Evolutionary conservation across 768 basidiomycete genomes (phyloP).

Genomic region (Suillus paluster): DNA sequence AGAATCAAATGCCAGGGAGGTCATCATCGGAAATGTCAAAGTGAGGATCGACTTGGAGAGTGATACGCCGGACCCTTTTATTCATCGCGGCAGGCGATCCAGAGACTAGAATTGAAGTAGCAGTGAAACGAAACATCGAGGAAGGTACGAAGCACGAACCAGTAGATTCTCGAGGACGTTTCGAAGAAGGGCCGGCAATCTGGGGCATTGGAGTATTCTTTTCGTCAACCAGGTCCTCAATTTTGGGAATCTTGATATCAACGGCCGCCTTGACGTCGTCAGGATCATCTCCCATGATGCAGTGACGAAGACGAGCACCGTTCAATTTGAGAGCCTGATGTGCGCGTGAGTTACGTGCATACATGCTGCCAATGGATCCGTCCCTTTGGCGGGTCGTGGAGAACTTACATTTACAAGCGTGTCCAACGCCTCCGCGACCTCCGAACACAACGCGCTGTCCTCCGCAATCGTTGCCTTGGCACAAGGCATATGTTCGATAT

Average conservation of each 20-base stretch:
- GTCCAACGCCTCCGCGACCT: neutral
- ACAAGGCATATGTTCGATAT: neutral
- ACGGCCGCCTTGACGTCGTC: neutral
- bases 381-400: neutral
- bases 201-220: neutral
- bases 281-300: neutral
- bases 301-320: neutral
- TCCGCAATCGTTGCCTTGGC: neutral
- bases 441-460: neutral
- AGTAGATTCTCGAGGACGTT: neutral
- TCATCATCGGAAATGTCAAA: neutral
- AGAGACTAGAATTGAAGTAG: neutral
- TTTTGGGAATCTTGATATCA: neutral
- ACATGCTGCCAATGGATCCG: neutral
- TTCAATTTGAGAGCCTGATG: neutral
- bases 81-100: neutral
- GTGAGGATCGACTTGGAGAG: no score
- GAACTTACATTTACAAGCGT: neutral
- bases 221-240: neutral
- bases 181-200: neutral
- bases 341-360: neutral
- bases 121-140: neutral
- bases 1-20: neutral
- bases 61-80: neutral
- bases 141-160: neutral